Conservation (phyloP, 495 filamentous ascomycete species). For the Lophium mytilinum region DNA sequence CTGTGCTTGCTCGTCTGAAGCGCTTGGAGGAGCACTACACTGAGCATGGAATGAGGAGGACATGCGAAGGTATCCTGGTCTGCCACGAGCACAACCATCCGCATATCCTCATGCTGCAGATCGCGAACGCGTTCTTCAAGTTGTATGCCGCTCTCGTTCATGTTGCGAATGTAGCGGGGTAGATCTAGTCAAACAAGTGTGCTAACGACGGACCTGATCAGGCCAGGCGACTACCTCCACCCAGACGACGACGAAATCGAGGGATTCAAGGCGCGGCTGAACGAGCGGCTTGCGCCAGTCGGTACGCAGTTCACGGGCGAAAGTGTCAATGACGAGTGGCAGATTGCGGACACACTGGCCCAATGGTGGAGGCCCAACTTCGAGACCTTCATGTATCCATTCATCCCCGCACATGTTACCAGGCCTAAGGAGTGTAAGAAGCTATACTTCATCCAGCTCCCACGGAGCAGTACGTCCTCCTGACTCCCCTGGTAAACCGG, state of each 20-base stretch:
- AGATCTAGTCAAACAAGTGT: too few relatives aligned
- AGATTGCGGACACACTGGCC: slow-evolving; percentile 86
- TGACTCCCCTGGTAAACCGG: background rate
- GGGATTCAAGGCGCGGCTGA: slow-evolving; percentile 85
- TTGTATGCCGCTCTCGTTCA: slow-evolving; percentile 44
- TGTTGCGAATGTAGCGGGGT: background rate
- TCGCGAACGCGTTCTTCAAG: slow-evolving; percentile 99
- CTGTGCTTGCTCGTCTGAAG: slow-evolving; percentile 83
- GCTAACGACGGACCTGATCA: slow-evolving; percentile 27
- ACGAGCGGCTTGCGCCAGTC: slow-evolving; percentile 86
- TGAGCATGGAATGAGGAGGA: slow-evolving; percentile 87
- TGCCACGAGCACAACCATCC: slow-evolving; percentile 99
- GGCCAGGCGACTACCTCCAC: slow-evolving; percentile 89
- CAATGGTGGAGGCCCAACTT: slow-evolving; percentile 99
- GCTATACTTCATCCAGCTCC: slow-evolving; percentile 91
- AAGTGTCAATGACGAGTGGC: slow-evolving; percentile 82
- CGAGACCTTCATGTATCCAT: slow-evolving; percentile 99
- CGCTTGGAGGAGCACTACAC: slow-evolving; percentile 91
- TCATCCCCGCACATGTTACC: slow-evolving; percentile 89
- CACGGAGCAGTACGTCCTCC: slow-evolving; percentile 67
- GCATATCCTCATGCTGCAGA: slow-evolving; percentile 96
- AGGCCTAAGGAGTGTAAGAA: slow-evolving; percentile 99
- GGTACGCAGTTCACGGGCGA: slow-evolving; percentile 80
- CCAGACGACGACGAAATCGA: slow-evolving; percentile 83
- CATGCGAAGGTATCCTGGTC: slow-evolving; percentile 91